Evolutionary conservation across 129 eudicot genomes (phyloP).

Genomic region (Chrysanthemum lavandulifolium): DNA sequence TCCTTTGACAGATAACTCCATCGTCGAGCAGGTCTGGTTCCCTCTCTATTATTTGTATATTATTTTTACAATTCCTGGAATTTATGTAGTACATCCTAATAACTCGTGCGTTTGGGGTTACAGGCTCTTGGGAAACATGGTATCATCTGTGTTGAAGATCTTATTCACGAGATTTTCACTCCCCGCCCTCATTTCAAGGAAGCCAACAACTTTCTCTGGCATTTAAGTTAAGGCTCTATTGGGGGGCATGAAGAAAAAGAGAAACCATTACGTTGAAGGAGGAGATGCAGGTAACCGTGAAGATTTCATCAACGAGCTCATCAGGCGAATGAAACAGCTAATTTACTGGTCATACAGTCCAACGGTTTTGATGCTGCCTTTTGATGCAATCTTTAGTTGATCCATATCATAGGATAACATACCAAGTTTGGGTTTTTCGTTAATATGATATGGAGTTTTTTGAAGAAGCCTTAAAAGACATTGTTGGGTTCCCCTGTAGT

Average conservation of each 20-base stretch:
- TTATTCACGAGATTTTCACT: too few relatives aligned
- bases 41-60: neutral
- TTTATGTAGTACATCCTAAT: neutral
- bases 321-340: too few relatives aligned
- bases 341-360: too few relatives aligned
- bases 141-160: slow-evolving; percentile 68
- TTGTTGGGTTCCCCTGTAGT: too few relatives aligned
- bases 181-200: slow-evolving; percentile 90
- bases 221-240: slow-evolving; percentile 75
- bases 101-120: neutral
- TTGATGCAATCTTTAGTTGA: neutral
- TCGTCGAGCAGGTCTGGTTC: slow-evolving; percentile 77
- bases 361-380: slow-evolving; percentile 22
- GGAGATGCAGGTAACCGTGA: slow-evolving; percentile 90
- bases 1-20: slow-evolving; percentile 70
- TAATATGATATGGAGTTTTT: too few relatives aligned
- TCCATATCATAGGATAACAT: too few relatives aligned
- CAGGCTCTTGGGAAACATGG: slow-evolving; percentile 72
- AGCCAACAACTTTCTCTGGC: slow-evolving; percentile 92
- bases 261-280: slow-evolving; percentile 87
- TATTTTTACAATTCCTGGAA: neutral
- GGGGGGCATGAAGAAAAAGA: slow-evolving; percentile 75
- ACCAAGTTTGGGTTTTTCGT: too few relatives aligned
- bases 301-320: slow-evolving; percentile 78
- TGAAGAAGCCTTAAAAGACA: too few relatives aligned